Evolutionary conservation across 305 asterid species (phyloP), one percentile per base, ranked within the genome.

Genomic region (Salvia sclarea): DNA sequence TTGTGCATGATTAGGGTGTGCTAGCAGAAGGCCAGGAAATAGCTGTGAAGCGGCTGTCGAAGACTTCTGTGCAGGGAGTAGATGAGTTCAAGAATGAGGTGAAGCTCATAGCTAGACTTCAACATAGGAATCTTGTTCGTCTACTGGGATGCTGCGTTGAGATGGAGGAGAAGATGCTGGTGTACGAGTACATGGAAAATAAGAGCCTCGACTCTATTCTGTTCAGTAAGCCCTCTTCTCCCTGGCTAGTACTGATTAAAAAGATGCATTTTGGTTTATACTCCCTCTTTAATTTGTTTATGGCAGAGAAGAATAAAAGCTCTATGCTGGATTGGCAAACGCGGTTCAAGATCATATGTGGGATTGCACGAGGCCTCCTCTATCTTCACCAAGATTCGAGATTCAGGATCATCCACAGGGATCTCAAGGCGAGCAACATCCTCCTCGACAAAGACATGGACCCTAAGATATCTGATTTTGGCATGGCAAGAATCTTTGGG

Each of bases 301-400:
- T 16, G 16, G 24, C 84, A 92, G 98, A 81, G 75, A 83, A 85
- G 52, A 86, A 80, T 33, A 82, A 53, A 58, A 83, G 96, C 52
- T 59, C 84, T 43, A 53, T 87, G 79, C 94, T 92, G 2, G 62
- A 83, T 35, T 92, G 98, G 98, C 70, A 77, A 68, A 85, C 52
- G 47, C 85, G 98, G 44, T 92, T 86, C 85, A 78, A 76, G 86
- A 92, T 92, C 55, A 84, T 92, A 54, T 80, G 90, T 44, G 98
- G 97, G 69, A 84, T 90, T 24, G 94, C 96, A 9, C 75, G 95
- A 47, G 98, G 97, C 52, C 94, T 92, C 64, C 88, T 92, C 10
- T 90, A 92, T 76, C 93, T 92, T 25, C 98, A 92, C 70, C 96
- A 82, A 65, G 98, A 92, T 73, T 92, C 98, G 3, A 79, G 97